Percentiles rank a stretch among this genome's conserved stretches.
phyloP scores from a whole-genome alignment of 2,329 filamentous ascomycete species.

The Grosmannia clavigera region DNA sequence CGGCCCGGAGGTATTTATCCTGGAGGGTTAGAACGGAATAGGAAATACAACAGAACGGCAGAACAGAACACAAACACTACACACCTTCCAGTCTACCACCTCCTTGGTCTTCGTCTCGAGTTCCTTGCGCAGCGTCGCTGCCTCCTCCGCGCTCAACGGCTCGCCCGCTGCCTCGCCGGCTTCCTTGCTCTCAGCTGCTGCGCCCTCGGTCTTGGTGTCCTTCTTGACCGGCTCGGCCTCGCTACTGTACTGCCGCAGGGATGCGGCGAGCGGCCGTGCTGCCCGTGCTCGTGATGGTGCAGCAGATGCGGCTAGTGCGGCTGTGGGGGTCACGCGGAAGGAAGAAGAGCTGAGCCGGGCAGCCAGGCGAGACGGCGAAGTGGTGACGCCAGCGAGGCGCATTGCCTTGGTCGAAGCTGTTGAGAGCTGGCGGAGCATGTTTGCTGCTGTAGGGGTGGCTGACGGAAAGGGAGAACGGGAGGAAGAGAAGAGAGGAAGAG shows the following conservation, averaged over 20 bases:
- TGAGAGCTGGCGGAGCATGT: conserved; percentile 9
- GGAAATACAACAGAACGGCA: conserved; percentile 6
- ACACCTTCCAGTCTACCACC: conserved; percentile 70
- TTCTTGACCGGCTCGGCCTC: conserved; percentile 24
- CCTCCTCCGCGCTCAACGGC: conserved; percentile 9
- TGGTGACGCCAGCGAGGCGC: conserved; percentile 3
- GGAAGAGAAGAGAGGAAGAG: too few relatives aligned
- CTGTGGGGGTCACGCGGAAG: background rate
- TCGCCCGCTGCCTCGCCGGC: conserved; percentile 16
- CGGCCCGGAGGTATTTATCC: conserved; percentile 89
- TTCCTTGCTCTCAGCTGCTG: background rate
- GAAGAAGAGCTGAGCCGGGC: conserved; percentile 14
- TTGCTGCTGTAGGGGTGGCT: too few relatives aligned
- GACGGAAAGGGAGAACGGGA: background rate
- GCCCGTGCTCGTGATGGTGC: background rate
- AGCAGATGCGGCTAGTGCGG: background rate
- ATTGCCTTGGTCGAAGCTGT: conserved; percentile 5
- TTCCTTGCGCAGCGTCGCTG: conserved; percentile 36
- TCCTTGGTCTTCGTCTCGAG: conserved; percentile 40
- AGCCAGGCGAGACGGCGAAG: conserved; percentile 8
- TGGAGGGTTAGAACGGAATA: conserved; percentile 22
- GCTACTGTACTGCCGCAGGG: conserved; percentile 31
- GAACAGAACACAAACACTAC: conserved; percentile 10
- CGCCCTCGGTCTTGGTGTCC: conserved; percentile 15
- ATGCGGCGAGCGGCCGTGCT: background rate